These are phyloP conservation scores for Annulohypoxylon bovei DNA, from an alignment of 495 filamentous ascomycete genomes.

Conservation along the genomic window DNA sequence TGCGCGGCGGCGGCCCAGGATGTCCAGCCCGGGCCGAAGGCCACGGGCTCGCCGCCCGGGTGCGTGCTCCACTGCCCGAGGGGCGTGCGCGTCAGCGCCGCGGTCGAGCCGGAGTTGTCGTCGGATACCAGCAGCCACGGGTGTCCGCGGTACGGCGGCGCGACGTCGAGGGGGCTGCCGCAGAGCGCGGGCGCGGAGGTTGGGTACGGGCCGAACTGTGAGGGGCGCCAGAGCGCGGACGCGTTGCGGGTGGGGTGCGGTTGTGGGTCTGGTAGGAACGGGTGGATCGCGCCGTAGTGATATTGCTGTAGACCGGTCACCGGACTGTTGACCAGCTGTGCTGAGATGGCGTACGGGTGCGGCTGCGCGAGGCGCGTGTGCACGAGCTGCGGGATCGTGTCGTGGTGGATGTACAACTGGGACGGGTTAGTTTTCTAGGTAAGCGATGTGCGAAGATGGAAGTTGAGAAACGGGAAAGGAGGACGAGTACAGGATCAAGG, in stretches of 20 bases:
- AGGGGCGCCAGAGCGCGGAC: neutral
- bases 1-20: neutral
- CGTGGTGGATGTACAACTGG: neutral
- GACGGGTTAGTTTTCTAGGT: neutral
- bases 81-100: neutral
- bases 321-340: neutral
- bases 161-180: neutral
- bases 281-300: neutral
- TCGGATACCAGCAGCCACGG: neutral
- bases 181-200: neutral
- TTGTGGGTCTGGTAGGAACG: neutral
- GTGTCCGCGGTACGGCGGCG: neutral
- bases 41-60: neutral
- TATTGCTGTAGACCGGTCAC: neutral
- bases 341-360: neutral
- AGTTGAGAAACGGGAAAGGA: neutral
- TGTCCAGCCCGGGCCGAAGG: neutral
- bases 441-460: neutral
- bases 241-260: neutral
- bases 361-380: neutral
- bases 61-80: neutral
- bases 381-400: neutral
- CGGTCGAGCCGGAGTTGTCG: neutral
- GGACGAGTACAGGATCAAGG: neutral
- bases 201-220: neutral